These are phyloP conservation scores for Mortierella sp. DNA, from an alignment of 371 early-diverging fungal genomes.

Conservation along the genomic window DNA sequence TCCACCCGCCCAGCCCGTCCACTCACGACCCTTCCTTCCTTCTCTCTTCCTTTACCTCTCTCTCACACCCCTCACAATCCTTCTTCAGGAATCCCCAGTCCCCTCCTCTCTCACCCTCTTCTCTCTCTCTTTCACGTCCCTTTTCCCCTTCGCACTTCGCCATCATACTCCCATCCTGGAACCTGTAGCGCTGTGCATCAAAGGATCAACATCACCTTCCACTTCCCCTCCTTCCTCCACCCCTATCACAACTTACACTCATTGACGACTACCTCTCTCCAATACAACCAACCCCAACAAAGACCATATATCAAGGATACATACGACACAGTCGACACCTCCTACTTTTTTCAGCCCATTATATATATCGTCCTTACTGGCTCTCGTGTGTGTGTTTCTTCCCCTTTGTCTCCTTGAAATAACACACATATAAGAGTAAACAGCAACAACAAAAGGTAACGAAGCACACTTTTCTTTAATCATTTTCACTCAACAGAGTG, in stretches of 20 bases:
- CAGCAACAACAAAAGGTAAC: constrained; percentile 15
- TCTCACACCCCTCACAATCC: constrained; percentile 1
- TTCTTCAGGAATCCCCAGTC: constrained; percentile 6
- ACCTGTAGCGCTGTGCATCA: constrained; percentile 9
- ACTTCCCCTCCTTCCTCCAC: neutral
- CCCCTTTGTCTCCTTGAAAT: constrained; percentile 24
- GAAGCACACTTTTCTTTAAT: neutral
- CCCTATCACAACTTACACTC: neutral
- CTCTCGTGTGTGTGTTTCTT: constrained; percentile 10
- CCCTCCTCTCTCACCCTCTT: constrained; percentile 7
- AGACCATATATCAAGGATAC: neutral
- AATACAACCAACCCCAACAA: neutral
- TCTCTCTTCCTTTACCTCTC: neutral
- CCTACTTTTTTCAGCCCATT: constrained; percentile 13
- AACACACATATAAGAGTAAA: constrained; percentile 6
- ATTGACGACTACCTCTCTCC: neutral
- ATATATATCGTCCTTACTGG: constrained; percentile 3
- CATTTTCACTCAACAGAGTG: neutral
- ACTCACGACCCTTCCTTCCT: neutral
- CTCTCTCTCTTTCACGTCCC: neutral
- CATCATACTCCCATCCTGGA: neutral
- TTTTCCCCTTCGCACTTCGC: neutral
- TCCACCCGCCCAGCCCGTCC: neutral
- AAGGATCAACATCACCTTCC: constrained; percentile 2
- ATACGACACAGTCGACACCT: constrained; percentile 8